Evolutionary conservation across 2,329 filamentous ascomycete species (phyloP).

Genomic region (Aspergillus sp.): DNA sequence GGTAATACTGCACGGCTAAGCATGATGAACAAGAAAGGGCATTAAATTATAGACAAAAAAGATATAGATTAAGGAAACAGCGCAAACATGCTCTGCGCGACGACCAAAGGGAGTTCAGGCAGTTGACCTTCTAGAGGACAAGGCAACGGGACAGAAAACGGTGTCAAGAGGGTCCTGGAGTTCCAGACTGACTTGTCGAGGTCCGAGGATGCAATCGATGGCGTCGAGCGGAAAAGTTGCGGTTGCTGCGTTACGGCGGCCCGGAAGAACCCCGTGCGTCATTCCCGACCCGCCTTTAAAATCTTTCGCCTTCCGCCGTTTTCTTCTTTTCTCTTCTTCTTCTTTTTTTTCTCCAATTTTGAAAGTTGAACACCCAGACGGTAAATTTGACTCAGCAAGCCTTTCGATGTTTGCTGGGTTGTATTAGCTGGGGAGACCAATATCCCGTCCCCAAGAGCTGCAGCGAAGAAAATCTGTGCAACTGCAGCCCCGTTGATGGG

Average conservation of each 20-base stretch:
- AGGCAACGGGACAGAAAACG: background rate
- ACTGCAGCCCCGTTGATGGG: conserved; percentile 51
- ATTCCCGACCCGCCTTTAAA: conserved; percentile 16
- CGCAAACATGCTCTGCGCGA: background rate
- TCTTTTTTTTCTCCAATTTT: conserved; percentile 43
- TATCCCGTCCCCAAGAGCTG: conserved; percentile 51
- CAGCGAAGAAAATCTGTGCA: conserved; percentile 47
- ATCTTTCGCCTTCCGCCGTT: conserved; percentile 16
- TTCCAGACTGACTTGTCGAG: background rate
- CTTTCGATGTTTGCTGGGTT: conserved; percentile 57
- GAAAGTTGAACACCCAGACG: conserved; percentile 59
- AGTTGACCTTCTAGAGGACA: background rate
- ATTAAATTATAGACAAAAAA: conserved; percentile 12
- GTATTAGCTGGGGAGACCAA: conserved; percentile 55
- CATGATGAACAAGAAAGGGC: conserved; percentile 33
- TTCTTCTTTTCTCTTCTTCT: conserved; percentile 25
- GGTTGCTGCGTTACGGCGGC: conserved; percentile 23
- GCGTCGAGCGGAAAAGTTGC: conserved; percentile 31
- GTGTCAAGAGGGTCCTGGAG: background rate
- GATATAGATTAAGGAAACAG: conserved; percentile 7
- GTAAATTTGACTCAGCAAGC: conserved; percentile 60
- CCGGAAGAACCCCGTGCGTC: conserved; percentile 26
- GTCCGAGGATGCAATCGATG: conserved; percentile 10
- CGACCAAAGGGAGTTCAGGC: background rate
- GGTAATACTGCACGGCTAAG: conserved; percentile 47